A percentile compares a stretch with the other conserved stretches of the same genome.
These are phyloP conservation scores for Zymoseptoria ardabiliae DNA, from an alignment of 2,329 filamentous ascomycete species.

Conservation along the genomic window DNA sequence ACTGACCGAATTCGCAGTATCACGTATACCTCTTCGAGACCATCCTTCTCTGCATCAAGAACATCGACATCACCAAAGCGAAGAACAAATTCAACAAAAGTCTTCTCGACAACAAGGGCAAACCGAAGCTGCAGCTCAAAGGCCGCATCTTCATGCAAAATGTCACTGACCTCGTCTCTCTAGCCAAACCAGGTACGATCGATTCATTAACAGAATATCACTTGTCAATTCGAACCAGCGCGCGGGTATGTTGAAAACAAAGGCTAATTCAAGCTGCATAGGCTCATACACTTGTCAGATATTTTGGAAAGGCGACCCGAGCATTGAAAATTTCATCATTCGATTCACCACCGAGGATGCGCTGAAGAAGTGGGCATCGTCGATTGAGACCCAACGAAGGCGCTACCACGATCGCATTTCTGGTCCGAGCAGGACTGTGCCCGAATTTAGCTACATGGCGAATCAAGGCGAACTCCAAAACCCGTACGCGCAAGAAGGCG, in stretches of 20 bases:
- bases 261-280: slow-evolving; percentile 33
- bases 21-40: slow-evolving; percentile 96
- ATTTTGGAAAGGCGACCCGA: slow-evolving; percentile 95
- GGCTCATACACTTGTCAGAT: slow-evolving; percentile 94
- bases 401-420: slow-evolving; percentile 42
- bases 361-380: slow-evolving; percentile 84
- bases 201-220: slow-evolving; percentile 5
- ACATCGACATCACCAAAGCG: slow-evolving; percentile 75
- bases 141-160: slow-evolving; percentile 99
- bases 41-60: slow-evolving; percentile 95
- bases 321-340: slow-evolving; percentile 93
- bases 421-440: slow-evolving; percentile 40
- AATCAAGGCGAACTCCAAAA: slow-evolving; percentile 66
- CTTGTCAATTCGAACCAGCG: slow-evolving; percentile 15
- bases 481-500: slow-evolving; percentile 64
- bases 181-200: slow-evolving; percentile 73
- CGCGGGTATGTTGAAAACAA: slow-evolving; percentile 23
- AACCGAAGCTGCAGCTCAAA: slow-evolving; percentile 76
- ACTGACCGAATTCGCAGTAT: slow-evolving; percentile 52
- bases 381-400: slow-evolving; percentile 67
- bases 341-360: slow-evolving; percentile 85
- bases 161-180: slow-evolving; percentile 85
- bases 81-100: slow-evolving; percentile 66
- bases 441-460: slow-evolving; percentile 75
- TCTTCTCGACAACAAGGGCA: slow-evolving; percentile 62